phyloP scores from a whole-genome alignment of 441 rosid species.

The Iberis amara region DNA sequence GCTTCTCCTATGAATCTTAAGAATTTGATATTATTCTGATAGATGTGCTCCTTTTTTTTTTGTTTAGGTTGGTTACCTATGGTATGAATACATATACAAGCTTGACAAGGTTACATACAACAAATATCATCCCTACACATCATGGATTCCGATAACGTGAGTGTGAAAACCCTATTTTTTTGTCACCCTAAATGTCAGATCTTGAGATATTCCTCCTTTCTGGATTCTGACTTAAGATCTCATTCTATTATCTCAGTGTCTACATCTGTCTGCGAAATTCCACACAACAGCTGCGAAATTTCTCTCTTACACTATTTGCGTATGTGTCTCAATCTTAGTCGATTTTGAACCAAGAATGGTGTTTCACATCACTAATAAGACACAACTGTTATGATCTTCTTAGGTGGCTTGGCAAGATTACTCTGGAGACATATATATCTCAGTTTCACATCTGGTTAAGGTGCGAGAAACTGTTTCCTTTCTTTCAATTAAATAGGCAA shows the following conservation, averaged over 20 bases:
- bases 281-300: constrained; percentile 72
- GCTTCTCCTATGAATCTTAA: constrained; percentile 17
- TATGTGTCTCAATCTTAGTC: constrained; percentile 40
- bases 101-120: constrained; percentile 92
- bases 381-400: constrained; percentile 16
- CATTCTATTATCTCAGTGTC: constrained; percentile 51
- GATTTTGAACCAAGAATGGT: constrained; percentile 18
- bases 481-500: constrained; percentile 15
- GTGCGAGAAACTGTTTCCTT: constrained; percentile 36
- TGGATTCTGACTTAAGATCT: constrained; percentile 28
- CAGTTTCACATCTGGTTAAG: constrained; percentile 99
- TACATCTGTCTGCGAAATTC: constrained; percentile 88
- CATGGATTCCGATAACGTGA: constrained; percentile 98
- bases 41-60: not conserved
- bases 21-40: constrained; percentile 14
- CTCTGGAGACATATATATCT: constrained; percentile 92
- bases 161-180: constrained; percentile 26
- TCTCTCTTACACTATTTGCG: constrained; percentile 80
- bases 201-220: constrained; percentile 8
- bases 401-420: constrained; percentile 99
- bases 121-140: constrained; percentile 94
- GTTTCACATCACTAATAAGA: constrained; percentile 11
- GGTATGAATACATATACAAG: constrained; percentile 92
- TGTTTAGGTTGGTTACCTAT: constrained; percentile 80
- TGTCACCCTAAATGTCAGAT: not conserved